Percentiles rank a stretch among this genome's conserved stretches.
Evolutionary conservation across 106 monocot species (phyloP).

Genomic region (Allium fistulosum): DNA sequence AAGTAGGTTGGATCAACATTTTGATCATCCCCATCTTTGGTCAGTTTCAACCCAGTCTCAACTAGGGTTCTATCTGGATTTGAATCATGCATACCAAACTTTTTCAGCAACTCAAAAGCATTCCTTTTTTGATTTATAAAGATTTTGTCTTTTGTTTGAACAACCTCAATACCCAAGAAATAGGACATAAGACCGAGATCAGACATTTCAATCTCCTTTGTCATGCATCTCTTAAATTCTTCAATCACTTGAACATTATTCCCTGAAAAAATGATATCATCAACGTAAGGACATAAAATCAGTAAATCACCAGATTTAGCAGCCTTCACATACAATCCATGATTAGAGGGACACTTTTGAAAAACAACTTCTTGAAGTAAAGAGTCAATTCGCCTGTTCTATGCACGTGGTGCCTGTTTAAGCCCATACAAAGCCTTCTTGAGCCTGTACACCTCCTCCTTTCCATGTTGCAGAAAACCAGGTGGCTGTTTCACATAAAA

Average conservation of each 20-base stretch:
- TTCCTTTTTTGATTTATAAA: slow-evolving; percentile 1
- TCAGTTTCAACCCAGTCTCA: neutral
- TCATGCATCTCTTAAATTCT: slow-evolving; percentile 4
- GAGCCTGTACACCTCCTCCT: too few relatives aligned
- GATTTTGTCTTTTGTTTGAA: neutral
- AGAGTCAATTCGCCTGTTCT: neutral
- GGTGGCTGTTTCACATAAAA: too few relatives aligned
- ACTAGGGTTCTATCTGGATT: neutral
- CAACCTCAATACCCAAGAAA: slow-evolving; percentile 1
- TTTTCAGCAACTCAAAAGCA: neutral
- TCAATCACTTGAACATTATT: neutral
- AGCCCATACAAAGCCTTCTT: too few relatives aligned
- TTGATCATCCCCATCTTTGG: neutral
- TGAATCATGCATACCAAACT: slow-evolving; percentile 4
- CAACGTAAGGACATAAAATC: slow-evolving; percentile 4
- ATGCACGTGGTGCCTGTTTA: too few relatives aligned
- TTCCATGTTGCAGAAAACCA: too few relatives aligned
- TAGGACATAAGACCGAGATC: neutral
- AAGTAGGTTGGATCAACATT: neutral
- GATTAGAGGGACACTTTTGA: slow-evolving; percentile 1
- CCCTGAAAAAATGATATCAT: slow-evolving; percentile 1
- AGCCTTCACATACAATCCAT: neutral
- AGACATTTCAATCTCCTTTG: slow-evolving; percentile 2
- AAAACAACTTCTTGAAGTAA: neutral
- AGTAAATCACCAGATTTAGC: neutral